Percentiles rank a stretch among this genome's conserved stretches.
phyloP scores from a whole-genome alignment of 1,139 yeast species.

The Pichia sp. region DNA sequence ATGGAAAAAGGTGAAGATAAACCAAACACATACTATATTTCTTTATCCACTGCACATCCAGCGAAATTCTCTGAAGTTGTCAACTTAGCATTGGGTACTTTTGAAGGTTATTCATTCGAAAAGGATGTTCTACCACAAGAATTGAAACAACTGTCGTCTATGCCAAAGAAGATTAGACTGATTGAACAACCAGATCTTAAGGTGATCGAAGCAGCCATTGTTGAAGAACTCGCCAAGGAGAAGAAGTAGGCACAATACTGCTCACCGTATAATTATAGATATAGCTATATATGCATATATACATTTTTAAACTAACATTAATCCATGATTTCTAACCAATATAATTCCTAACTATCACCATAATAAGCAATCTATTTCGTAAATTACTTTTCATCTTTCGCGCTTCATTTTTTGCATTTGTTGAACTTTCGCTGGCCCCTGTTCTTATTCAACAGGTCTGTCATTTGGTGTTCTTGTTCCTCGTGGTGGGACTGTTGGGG shows the following conservation, averaged over 20 bases:
- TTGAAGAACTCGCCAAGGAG: constrained; percentile 59
- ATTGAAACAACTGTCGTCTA: constrained; percentile 60
- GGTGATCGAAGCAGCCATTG: constrained; percentile 66
- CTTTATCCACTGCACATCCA: constrained; percentile 96
- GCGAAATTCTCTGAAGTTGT: constrained; percentile 98
- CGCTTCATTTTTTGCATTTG: too few species aligned
- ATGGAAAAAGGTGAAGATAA: constrained; percentile 44
- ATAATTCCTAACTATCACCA: too few species aligned
- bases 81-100: constrained; percentile 61
- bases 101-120: constrained; percentile 76
- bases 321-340: too few species aligned
- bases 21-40: constrained; percentile 51
- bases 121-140: constrained; percentile 84
- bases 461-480: too few species aligned
- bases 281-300: constrained; percentile 3
- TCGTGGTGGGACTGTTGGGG: background rate
- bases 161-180: constrained; percentile 70
- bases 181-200: constrained; percentile 71
- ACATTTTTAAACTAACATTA: too few species aligned
- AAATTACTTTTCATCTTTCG: too few species aligned
- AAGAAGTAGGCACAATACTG: background rate
- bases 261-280: background rate
- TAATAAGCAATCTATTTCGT: too few species aligned
- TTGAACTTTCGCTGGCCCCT: too few species aligned
- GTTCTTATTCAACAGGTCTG: too few species aligned